Percentiles rank a stretch among this genome's conserved stretches.
Conservation (phyloP, 176 grass and related monocot species). For the Calamus simplicifolius region DNA sequence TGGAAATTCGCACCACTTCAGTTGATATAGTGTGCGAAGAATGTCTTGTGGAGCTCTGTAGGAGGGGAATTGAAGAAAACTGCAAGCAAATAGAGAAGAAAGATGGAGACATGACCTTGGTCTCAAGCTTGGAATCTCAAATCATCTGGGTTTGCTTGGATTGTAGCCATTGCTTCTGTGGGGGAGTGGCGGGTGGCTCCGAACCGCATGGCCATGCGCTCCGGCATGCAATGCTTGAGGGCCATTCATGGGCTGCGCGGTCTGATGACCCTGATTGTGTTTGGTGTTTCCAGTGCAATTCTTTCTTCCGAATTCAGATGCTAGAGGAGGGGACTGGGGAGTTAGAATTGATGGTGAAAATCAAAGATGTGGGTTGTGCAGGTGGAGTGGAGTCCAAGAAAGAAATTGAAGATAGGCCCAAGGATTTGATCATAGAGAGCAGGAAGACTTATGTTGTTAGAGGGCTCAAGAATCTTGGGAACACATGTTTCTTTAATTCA, state of each 20-base stretch:
- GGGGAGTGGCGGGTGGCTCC: conserved; percentile 36
- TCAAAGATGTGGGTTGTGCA: background rate
- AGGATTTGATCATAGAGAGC: conserved; percentile 7
- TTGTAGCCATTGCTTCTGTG: conserved; percentile 61
- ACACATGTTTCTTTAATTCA: conserved; percentile 97
- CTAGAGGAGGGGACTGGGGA: conserved; percentile 22
- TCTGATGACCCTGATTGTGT: conserved; percentile 31
- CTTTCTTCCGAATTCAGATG: conserved; percentile 45
- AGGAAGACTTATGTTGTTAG: conserved; percentile 40
- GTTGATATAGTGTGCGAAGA: conserved; percentile 35
- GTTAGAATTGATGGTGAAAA: conserved; percentile 4
- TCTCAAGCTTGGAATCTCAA: conserved; percentile 26
- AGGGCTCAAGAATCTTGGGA: conserved; percentile 89
- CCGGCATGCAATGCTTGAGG: conserved; percentile 72
- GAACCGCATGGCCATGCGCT: conserved; percentile 85
- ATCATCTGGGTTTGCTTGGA: conserved; percentile 78
- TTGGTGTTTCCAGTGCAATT: conserved; percentile 72
- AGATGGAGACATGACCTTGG: conserved; percentile 11
- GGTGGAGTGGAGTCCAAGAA: background rate
- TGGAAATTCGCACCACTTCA: background rate
- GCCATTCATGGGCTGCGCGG: conserved; percentile 57
- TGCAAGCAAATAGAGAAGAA: conserved; percentile 69
- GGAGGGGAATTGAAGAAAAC: conserved; percentile 34
- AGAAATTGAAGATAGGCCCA: conserved; percentile 2
- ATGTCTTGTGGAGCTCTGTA: conserved; percentile 45